Percentiles rank a stretch among this genome's conserved stretches.
Evolutionary conservation across 768 basidiomycete genomes (phyloP).

Genomic region (Astraeus odoratus): DNA sequence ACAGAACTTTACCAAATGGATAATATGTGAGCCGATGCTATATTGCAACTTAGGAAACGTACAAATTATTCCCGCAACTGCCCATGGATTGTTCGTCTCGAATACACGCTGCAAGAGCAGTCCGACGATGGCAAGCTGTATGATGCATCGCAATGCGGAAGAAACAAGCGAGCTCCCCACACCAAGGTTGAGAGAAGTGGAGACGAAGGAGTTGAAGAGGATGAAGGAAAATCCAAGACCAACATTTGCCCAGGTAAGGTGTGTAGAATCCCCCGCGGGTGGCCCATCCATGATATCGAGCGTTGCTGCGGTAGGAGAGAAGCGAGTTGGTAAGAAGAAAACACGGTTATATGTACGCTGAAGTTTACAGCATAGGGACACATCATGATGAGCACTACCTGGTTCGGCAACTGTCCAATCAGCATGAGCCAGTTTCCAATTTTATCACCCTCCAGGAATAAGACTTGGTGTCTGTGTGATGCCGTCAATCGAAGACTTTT

Average conservation of each 20-base stretch:
- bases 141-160: constrained; percentile 65
- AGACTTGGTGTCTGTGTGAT: too few species aligned
- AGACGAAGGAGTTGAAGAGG: constrained; percentile 61
- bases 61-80: constrained; percentile 69
- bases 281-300: constrained; percentile 30
- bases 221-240: constrained; percentile 71
- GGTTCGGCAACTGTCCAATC: too few species aligned
- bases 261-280: constrained; percentile 11
- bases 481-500: too few species aligned
- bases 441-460: too few species aligned
- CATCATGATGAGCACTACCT: too few species aligned
- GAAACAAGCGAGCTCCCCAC: constrained; percentile 62
- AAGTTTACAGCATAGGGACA: too few species aligned
- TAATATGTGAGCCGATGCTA: background rate
- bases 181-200: constrained; percentile 57
- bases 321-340: background rate
- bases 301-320: too few species aligned
- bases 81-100: constrained; percentile 66
- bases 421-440: too few species aligned
- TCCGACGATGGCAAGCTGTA: constrained; percentile 73
- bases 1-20: constrained; percentile 36
- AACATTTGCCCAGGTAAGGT: constrained; percentile 69
- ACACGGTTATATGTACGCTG: too few species aligned
- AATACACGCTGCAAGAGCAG: constrained; percentile 68
- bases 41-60: constrained; percentile 28